phyloP scores from a whole-genome alignment of 306 rosid genomes.

The cucumber (Cucumis sativus) region DNA sequence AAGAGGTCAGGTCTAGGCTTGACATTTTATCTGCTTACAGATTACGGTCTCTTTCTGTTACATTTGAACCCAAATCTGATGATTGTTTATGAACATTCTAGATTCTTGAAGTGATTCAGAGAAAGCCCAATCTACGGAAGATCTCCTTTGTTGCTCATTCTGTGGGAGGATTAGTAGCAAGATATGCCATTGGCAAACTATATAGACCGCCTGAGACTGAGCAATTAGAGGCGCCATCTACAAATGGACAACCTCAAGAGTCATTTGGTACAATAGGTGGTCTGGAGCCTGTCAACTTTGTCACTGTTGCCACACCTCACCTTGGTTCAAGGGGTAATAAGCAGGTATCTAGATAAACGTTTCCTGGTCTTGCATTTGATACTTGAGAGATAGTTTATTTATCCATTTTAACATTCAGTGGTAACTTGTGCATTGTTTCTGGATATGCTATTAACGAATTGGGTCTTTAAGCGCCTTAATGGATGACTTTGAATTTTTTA shows the following conservation, averaged over 20 bases:
- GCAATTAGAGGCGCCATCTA: constrained; percentile 16
- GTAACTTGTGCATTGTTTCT: constrained; percentile 9
- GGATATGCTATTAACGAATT: background rate
- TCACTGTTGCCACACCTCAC: constrained; percentile 94
- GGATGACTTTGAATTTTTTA: background rate
- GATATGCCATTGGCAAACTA: constrained; percentile 80
- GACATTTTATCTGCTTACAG: background rate
- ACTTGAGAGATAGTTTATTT: background rate
- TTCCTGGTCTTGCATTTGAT: background rate
- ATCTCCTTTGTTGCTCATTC: constrained; percentile 90
- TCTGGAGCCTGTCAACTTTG: constrained; percentile 74
- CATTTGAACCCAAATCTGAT: background rate
- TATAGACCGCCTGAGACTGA: constrained; percentile 44
- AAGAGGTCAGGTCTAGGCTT: constrained; percentile 43
- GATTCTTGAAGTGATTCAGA: constrained; percentile 60
- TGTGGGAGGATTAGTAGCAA: constrained; percentile 91
- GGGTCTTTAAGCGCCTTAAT: background rate
- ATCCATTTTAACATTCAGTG: background rate
- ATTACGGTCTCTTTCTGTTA: background rate
- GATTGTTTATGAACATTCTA: constrained; percentile 17
- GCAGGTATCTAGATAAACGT: constrained; percentile 42
- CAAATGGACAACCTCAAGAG: constrained; percentile 25
- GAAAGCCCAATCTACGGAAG: constrained; percentile 56
- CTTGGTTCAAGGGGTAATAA: constrained; percentile 95
- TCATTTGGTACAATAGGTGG: constrained; percentile 55